Evolutionary conservation across 2,329 filamentous ascomycete genomes (phyloP).

Genomic region (Cercospora citrullina): DNA sequence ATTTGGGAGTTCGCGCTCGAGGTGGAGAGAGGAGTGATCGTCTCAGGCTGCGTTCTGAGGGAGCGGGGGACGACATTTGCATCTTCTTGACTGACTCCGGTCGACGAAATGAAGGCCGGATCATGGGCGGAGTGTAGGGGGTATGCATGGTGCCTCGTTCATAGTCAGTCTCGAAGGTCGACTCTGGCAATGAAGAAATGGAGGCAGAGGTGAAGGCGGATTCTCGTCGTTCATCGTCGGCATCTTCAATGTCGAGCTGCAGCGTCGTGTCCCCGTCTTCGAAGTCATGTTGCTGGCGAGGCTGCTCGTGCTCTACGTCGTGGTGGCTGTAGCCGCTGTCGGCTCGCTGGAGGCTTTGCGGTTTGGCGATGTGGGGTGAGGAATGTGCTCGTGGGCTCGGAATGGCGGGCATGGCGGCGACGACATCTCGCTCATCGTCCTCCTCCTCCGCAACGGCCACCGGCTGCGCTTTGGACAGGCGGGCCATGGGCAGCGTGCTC

Average conservation of each 20-base stretch:
- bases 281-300: conserved; percentile 1
- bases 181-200: conserved; percentile 39
- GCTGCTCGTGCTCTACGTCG: conserved; percentile 2
- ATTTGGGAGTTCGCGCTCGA: conserved; percentile 53
- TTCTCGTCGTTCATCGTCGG: conserved; percentile 26
- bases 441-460: conserved; percentile 25
- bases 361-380: not conserved
- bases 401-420: conserved; percentile 1
- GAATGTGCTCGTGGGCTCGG: conserved; percentile 15
- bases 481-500: conserved; percentile 48
- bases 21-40: conserved; percentile 34
- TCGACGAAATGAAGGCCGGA: conserved; percentile 66
- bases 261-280: not conserved
- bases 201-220: conserved; percentile 35
- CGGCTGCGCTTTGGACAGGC: conserved; percentile 43
- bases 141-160: conserved; percentile 26
- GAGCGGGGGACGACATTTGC: conserved; percentile 68
- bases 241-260: conserved; percentile 5
- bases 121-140: conserved; percentile 59
- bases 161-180: conserved; percentile 32
- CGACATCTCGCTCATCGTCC: not conserved
- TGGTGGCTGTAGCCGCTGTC: conserved; percentile 7
- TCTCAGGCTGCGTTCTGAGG: conserved; percentile 53
- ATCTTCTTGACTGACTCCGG: conserved; percentile 68
- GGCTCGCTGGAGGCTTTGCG: not conserved